These are phyloP conservation scores for Zizania palustris DNA, from an alignment of 202 grass and related monocot genomes.

Conservation along the genomic window DNA sequence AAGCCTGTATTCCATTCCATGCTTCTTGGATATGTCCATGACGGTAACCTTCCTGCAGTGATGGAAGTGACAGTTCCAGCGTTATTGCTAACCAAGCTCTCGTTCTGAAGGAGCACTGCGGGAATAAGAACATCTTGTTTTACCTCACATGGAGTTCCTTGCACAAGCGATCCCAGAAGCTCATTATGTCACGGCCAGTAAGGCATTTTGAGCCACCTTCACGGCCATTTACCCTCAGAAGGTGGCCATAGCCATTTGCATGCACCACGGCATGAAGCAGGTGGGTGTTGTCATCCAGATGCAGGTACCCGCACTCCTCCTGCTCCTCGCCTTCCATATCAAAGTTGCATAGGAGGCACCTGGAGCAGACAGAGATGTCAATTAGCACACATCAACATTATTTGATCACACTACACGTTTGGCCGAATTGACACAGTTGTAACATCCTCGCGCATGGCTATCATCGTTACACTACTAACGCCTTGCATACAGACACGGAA, in stretches of 20 bases:
- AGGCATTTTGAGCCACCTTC: slow-evolving; percentile 82
- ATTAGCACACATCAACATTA: background rate
- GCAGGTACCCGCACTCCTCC: slow-evolving; percentile 60
- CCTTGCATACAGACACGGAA: background rate
- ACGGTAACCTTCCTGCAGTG: slow-evolving; percentile 86
- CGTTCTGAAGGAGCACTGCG: background rate
- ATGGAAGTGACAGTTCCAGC: background rate
- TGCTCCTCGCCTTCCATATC: slow-evolving; percentile 60
- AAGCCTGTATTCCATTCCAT: slow-evolving; percentile 92
- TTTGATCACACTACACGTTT: too few relatives aligned
- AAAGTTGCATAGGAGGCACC: slow-evolving; percentile 76
- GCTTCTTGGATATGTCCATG: slow-evolving; percentile 95
- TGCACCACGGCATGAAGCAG: slow-evolving; percentile 91
- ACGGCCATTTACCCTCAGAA: slow-evolving; percentile 89
- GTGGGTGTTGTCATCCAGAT: slow-evolving; percentile 76
- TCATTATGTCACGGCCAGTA: slow-evolving; percentile 88
- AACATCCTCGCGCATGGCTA: background rate
- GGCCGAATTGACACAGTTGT: background rate
- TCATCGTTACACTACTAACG: background rate
- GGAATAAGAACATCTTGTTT: background rate
- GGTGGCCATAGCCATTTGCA: slow-evolving; percentile 88
- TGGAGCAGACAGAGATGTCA: slow-evolving; percentile 33
- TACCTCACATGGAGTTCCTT: slow-evolving; percentile 85
- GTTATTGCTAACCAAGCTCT: background rate
- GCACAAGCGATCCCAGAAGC: slow-evolving; percentile 89